phyloP scores from a whole-genome alignment of 805 yeast species.

The Naumovozyma baii region DNA sequence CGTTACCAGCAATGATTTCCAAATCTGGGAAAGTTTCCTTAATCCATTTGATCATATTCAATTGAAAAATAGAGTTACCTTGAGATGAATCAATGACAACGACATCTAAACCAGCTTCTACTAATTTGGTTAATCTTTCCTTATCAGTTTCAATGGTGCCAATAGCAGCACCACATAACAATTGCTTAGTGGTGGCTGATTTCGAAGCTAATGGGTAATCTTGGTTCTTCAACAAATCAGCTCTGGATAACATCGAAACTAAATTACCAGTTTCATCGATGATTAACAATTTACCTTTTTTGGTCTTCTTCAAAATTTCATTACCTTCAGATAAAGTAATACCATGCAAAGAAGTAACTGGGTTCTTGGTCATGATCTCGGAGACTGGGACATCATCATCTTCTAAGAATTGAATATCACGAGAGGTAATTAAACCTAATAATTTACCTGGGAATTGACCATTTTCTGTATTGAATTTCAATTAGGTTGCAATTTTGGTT shows the following conservation, averaged over 20 bases:
- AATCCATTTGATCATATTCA: slow-evolving; percentile 87
- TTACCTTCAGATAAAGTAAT: slow-evolving; percentile 79
- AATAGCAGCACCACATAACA: slow-evolving; percentile 96
- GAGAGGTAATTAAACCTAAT: slow-evolving; percentile 90
- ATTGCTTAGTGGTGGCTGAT: slow-evolving; percentile 85
- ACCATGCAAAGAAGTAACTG: slow-evolving; percentile 77
- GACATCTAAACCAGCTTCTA: slow-evolving; percentile 93
- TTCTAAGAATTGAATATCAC: slow-evolving; percentile 94
- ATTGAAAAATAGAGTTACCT: slow-evolving; percentile 93
- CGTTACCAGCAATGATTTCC: slow-evolving; percentile 95
- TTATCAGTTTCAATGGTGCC: slow-evolving; percentile 90
- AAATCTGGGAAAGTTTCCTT: slow-evolving; percentile 69
- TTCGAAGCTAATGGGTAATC: slow-evolving; percentile 91
- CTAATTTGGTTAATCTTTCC: slow-evolving; percentile 73
- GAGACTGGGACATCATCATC: slow-evolving; percentile 51
- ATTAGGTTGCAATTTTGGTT: slow-evolving; percentile 15
- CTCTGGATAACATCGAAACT: slow-evolving; percentile 83
- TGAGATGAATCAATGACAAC: slow-evolving; percentile 93
- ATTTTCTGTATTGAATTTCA: slow-evolving; percentile 41
- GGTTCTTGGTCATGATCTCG: slow-evolving; percentile 82
- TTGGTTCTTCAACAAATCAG: slow-evolving; percentile 94
- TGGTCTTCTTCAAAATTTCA: slow-evolving; percentile 78
- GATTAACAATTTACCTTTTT: slow-evolving; percentile 96
- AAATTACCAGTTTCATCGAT: slow-evolving; percentile 68
- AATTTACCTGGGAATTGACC: slow-evolving; percentile 85